Base-by-base conservation (phyloP, 331 rosid genomes). In the Pyrus hybrid region DNA sequence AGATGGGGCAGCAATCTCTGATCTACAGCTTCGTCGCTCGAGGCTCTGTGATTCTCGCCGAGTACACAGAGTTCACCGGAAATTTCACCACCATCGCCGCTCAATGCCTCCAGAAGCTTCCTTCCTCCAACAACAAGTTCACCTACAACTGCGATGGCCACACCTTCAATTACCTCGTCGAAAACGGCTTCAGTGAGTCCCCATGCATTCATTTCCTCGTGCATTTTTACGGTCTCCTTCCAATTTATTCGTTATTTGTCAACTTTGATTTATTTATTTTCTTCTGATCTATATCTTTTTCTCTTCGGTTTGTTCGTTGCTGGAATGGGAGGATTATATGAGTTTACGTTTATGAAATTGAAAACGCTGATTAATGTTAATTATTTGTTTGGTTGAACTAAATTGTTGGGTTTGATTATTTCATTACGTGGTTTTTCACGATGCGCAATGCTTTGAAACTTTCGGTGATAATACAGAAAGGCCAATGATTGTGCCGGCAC, bases 1-100 rank as follows among this genome's bases (percentile, higher is more conserved):
- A 85, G 45, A 88, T 93, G 98, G 97, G 94, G 71, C 96, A 93
- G 67, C 97, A 93, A 83, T 83, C 97, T 73, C 79, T 93, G 94
- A 93, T 93, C 87, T 93, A 93, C 72, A 93, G 97, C 85, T 91
- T 93, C 79, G 98, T 93, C 73, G 96, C 98, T 72, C 89, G 98
- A 54, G 98, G 98, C 25, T 87, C 86, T 43, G 70, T 88, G 77
- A 23, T 93, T 67, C 93, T 93, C 37, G 93, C 91, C 8, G 98
- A 93, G 77, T 93, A 80, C 80, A 93, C 94, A 4, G 97, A 90
- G 80, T 91, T 93, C 71, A 82, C 90, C 30, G 98, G 97, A 17
- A 93, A 93, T 61, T 93, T 93, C 83, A 80, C 83, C 1, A 65
- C 85, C 75, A 81, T 93, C 82, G 98, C 98, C 7, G 66, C 88